These are phyloP conservation scores for Skeletonema costatum DNA, from an alignment of 108 stramenopile species.

Conservation along the genomic window DNA sequence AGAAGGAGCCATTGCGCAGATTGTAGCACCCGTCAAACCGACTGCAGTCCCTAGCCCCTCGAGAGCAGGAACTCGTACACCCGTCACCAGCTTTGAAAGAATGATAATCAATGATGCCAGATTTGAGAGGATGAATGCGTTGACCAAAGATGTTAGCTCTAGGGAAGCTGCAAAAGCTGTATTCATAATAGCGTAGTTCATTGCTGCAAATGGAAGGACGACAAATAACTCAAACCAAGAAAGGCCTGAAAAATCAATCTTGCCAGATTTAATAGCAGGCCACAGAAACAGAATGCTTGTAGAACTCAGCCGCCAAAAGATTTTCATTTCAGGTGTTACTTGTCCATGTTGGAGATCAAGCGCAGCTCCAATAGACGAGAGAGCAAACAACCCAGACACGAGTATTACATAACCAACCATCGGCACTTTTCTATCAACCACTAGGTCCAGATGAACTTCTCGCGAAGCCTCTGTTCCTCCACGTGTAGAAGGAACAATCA, in stretches of 20 bases:
- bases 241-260: constrained; percentile 35
- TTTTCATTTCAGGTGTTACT: constrained; percentile 54
- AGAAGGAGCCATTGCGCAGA: constrained; percentile 54
- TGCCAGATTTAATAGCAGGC: constrained; percentile 38
- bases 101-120: constrained; percentile 51
- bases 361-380: constrained; percentile 59
- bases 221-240: constrained; percentile 39
- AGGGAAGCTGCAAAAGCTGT: constrained; percentile 56
- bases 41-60: constrained; percentile 59
- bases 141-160: constrained; percentile 62
- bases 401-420: constrained; percentile 55
- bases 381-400: constrained; percentile 49
- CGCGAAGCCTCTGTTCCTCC: background rate
- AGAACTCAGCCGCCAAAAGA: constrained; percentile 57
- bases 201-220: constrained; percentile 27
- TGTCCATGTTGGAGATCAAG: constrained; percentile 52
- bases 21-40: constrained; percentile 59
- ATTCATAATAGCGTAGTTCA: constrained; percentile 47
- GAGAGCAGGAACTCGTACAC: constrained; percentile 35
- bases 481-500: background rate
- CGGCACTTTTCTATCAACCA: constrained; percentile 42
- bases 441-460: constrained; percentile 36
- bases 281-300: constrained; percentile 45
- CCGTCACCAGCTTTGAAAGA: constrained; percentile 50
- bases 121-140: constrained; percentile 57